These are phyloP conservation scores for Scutellaria minor DNA, from an alignment of 257 asterid genomes.

Conservation along the genomic window DNA sequence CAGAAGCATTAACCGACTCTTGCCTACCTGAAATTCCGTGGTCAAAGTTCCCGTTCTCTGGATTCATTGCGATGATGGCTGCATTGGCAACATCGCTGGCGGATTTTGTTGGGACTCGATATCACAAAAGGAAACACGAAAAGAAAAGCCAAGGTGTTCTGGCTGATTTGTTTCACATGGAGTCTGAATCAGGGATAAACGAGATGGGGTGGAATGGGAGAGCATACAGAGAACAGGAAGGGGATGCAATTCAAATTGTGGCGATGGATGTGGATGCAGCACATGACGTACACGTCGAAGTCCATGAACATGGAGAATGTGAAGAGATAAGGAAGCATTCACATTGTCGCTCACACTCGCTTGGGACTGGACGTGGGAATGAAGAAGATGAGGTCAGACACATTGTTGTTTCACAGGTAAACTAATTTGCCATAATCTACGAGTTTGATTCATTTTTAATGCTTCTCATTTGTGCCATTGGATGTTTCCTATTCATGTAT, in stretches of 20 bases:
- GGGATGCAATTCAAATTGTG: constrained; percentile 76
- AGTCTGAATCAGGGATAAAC: constrained; percentile 54
- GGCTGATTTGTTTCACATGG: constrained; percentile 39
- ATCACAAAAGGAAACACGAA: constrained; percentile 74
- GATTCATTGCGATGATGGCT: constrained; percentile 85
- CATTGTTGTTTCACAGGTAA: constrained; percentile 81
- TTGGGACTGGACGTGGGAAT: constrained; percentile 49
- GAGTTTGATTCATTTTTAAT: background rate
- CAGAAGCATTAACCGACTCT: constrained; percentile 55
- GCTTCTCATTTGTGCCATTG: background rate
- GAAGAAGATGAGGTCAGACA: constrained; percentile 66
- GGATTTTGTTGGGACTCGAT: constrained; percentile 83
- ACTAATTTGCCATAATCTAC: background rate
- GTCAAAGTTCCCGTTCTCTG: constrained; percentile 83
- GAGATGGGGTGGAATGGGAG: constrained; percentile 26
- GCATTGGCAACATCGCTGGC: constrained; percentile 71
- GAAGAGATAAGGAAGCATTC: constrained; percentile 40
- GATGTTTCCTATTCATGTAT: background rate
- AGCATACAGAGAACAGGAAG: constrained; percentile 52
- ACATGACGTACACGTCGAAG: constrained; percentile 66
- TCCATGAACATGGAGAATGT: constrained; percentile 55
- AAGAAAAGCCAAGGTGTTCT: constrained; percentile 39
- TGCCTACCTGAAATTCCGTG: constrained; percentile 76
- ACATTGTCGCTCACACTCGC: constrained; percentile 37
- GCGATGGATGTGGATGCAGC: constrained; percentile 85